Evolutionary conservation across 2,329 filamentous ascomycete species (phyloP).

Genomic region (Kalmusia sp.): DNA sequence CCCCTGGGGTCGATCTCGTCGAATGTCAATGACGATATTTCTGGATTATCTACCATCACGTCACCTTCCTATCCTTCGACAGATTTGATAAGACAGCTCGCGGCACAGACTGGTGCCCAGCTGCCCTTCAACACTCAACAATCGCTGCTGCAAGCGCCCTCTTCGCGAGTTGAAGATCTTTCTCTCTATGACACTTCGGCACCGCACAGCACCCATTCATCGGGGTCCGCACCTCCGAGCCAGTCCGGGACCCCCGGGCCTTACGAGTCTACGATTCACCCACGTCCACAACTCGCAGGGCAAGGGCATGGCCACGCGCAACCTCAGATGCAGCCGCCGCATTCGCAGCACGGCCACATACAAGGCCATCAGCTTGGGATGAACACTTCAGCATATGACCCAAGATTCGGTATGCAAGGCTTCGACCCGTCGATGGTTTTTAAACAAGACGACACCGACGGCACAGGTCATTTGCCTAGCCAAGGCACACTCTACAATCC

Average conservation of each 20-base stretch:
- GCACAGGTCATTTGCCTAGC: constrained; percentile 19
- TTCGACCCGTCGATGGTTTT: constrained; percentile 46
- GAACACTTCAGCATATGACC: constrained; percentile 39
- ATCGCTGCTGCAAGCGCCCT: constrained; percentile 36
- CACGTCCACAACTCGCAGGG: constrained; percentile 15
- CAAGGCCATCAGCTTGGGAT: constrained; percentile 41
- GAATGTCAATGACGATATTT: constrained; percentile 38
- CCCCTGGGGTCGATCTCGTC: constrained; percentile 37
- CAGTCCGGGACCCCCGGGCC: constrained; percentile 43
- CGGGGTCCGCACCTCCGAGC: constrained; percentile 39
- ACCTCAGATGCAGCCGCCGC: constrained; percentile 34
- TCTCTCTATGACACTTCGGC: constrained; percentile 41
- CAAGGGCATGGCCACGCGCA: constrained; percentile 33
- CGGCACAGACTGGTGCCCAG: constrained; percentile 44
- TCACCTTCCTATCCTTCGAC: constrained; percentile 41
- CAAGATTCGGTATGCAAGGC: constrained; percentile 39
- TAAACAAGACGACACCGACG: constrained; percentile 30
- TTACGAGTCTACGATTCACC: constrained; percentile 34
- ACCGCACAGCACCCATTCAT: constrained; percentile 39
- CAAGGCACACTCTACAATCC: constrained; percentile 19
- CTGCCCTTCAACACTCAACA: constrained; percentile 43
- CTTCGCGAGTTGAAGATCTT: constrained; percentile 43
- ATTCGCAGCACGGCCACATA: constrained; percentile 36
- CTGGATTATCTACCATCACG: constrained; percentile 29
- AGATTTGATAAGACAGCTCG: constrained; percentile 43